Base-by-base conservation (phyloP, 768 basidiomycete species). In the Hygrocybe coccinea region DNA sequence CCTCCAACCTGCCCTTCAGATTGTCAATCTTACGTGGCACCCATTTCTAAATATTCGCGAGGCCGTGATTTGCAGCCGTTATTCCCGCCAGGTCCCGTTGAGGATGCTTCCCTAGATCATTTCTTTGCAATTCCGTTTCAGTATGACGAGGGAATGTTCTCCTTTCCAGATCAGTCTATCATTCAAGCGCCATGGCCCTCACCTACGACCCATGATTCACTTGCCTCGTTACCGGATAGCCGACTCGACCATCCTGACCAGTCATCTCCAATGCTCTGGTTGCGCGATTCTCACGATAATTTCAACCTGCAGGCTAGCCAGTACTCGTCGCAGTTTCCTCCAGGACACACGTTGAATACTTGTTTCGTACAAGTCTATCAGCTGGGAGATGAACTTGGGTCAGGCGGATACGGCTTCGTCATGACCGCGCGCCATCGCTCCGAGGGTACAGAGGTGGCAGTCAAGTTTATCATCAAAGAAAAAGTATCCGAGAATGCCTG, bases 341-440 rank as follows among this genome's bases (percentile, higher is more conserved):
- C 67, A 3, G 79, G 77, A 1, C 88, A 92, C 67, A 64, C 65
- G 35, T 78, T 92, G 46, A 76, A 85, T 62, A 64, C 76, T 5
- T 72, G 75, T 43, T 92, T 92, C 62, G 80, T 81, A 47, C 73
- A 70, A 39, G 65, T 64, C 46, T 91, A 89, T 62, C 66, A 74
- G 36, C 80, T 89, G 21, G 80, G 79, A 36, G 89, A 88, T 60
- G 86, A 91, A 66, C 78, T 97, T 22, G 95, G 95, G 39, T 84
- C 85, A 9, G 95, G 95, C 43, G 94, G 94, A 15, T 97, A 94
- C 66, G 94, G 94, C 2, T 97, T 97, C 67, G 95, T 97, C 24
- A 89, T 95, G 80, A 87, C 88, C 2, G 93, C 91, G 9, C 71
- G 76, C 35, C 82, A 90, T 65, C 82, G 81, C 12, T 62, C 60